Conservation (phyloP, 768 basidiomycete species). For the Mycena rebaudengoi region DNA sequence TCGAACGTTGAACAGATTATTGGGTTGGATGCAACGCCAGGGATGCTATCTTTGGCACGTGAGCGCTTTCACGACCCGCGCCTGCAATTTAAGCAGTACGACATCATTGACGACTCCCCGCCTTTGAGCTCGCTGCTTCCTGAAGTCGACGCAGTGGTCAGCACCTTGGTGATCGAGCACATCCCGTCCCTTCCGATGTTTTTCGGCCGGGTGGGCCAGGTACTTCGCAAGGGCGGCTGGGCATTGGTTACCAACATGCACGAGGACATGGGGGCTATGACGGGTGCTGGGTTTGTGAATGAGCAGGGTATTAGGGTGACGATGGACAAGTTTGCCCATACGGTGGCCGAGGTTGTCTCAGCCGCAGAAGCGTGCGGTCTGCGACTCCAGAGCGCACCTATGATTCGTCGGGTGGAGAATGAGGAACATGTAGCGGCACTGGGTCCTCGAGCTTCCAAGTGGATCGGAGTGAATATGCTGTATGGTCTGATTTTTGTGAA, state of each 20-base stretch:
- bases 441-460: constrained; percentile 9
- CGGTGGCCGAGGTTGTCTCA: not conserved
- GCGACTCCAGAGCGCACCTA: not conserved
- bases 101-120: constrained; percentile 1
- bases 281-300: constrained; percentile 12
- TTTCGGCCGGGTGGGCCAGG: not conserved
- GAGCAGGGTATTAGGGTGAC: constrained; percentile 7
- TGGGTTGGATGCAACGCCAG: constrained; percentile 14
- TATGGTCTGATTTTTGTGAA: constrained; percentile 14
- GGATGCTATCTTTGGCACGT: constrained; percentile 9
- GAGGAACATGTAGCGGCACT: constrained; percentile 10
- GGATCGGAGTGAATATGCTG: constrained; percentile 14
- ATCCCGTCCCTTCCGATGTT: constrained; percentile 14
- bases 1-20: not conserved
- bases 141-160: constrained; percentile 10
- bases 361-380: constrained; percentile 10
- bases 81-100: not conserved
- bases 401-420: not conserved
- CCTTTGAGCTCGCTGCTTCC: not conserved
- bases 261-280: constrained; percentile 1
- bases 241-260: constrained; percentile 24
- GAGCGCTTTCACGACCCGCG: not conserved
- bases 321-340: constrained; percentile 18
- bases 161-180: constrained; percentile 23
- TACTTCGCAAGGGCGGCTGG: constrained; percentile 11